These are phyloP conservation scores for Gymnopilus junonius DNA, from an alignment of 768 basidiomycete species.

Conservation along the genomic window DNA sequence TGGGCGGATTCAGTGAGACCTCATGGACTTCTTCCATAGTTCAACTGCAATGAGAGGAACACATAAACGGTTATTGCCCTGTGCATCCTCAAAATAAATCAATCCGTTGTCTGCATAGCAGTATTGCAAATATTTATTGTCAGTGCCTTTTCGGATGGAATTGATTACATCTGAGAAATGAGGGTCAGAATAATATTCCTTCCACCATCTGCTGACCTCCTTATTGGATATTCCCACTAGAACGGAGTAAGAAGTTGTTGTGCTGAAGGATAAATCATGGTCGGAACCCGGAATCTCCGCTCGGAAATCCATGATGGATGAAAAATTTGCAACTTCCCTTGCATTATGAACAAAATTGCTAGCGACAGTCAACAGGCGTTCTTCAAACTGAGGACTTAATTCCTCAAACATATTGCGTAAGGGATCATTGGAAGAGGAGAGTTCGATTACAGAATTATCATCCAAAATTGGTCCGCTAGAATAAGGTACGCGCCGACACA, in stretches of 20 bases:
- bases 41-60: slow-evolving; percentile 24
- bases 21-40: slow-evolving; percentile 32
- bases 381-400: slow-evolving; percentile 30
- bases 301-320: not conserved
- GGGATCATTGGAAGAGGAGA: slow-evolving; percentile 17
- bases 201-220: not conserved
- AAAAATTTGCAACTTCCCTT: too few relatives aligned
- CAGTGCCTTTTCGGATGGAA: not conserved
- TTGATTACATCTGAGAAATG: not conserved
- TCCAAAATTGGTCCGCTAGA: slow-evolving; percentile 20
- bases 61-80: slow-evolving; percentile 29
- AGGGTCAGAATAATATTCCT: not conserved
- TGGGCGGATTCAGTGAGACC: slow-evolving; percentile 29
- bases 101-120: slow-evolving; percentile 4
- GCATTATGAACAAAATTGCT: too few relatives aligned
- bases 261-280: not conserved
- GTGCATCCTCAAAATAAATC: slow-evolving; percentile 30
- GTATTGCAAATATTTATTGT: not conserved
- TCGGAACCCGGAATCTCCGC: not conserved
- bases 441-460: not conserved
- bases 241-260: not conserved
- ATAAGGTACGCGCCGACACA: slow-evolving; percentile 25
- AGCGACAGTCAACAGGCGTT: slow-evolving; percentile 24
- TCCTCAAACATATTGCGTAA: slow-evolving; percentile 29
- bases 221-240: not conserved